Conservation (phyloP, 805 yeast genomes). For the Grigorovia transvaalensis region DNA sequence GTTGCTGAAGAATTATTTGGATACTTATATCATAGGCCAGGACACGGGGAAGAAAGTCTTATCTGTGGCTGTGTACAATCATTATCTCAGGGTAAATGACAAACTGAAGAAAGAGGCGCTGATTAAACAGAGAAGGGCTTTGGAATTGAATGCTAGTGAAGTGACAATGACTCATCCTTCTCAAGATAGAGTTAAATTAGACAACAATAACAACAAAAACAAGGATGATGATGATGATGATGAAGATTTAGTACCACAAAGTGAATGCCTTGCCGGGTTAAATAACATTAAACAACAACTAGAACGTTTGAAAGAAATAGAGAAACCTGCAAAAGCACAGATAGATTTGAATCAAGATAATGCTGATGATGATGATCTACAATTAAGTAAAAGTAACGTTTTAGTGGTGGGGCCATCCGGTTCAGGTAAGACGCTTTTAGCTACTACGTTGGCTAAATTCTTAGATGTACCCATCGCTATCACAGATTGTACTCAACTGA, state of each 20-base stretch:
- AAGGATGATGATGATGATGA: too few relatives aligned
- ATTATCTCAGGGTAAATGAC: slow-evolving; percentile 40
- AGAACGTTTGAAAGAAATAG: slow-evolving; percentile 5
- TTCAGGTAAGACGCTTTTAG: slow-evolving; percentile 49
- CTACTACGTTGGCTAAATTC: slow-evolving; percentile 42
- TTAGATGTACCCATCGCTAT: slow-evolving; percentile 48
- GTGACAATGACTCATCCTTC: background rate
- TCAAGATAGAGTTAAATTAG: slow-evolving; percentile 2
- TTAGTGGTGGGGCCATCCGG: slow-evolving; percentile 52
- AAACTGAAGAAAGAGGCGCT: slow-evolving; percentile 26
- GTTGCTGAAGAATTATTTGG: slow-evolving; percentile 35
- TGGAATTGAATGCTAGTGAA: slow-evolving; percentile 18
- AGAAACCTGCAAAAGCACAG: slow-evolving; percentile 8
- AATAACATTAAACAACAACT: slow-evolving; percentile 24
- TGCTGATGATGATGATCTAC: slow-evolving; percentile 35
- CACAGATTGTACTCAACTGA: slow-evolving; percentile 51
- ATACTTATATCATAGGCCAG: slow-evolving; percentile 47
- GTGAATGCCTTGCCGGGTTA: slow-evolving; percentile 26
- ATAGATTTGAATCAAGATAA: slow-evolving; percentile 17
- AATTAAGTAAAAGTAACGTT: slow-evolving; percentile 46
- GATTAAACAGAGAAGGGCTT: slow-evolving; percentile 17
- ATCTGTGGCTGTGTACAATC: slow-evolving; percentile 53
- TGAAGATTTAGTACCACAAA: slow-evolving; percentile 8
- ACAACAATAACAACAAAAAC: too few relatives aligned
- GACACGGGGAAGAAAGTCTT: slow-evolving; percentile 45